Percentiles rank a stretch among this genome's conserved stretches.
phyloP scores from a whole-genome alignment of 2,329 filamentous ascomycete genomes.

The Lecanicillium sp. region DNA sequence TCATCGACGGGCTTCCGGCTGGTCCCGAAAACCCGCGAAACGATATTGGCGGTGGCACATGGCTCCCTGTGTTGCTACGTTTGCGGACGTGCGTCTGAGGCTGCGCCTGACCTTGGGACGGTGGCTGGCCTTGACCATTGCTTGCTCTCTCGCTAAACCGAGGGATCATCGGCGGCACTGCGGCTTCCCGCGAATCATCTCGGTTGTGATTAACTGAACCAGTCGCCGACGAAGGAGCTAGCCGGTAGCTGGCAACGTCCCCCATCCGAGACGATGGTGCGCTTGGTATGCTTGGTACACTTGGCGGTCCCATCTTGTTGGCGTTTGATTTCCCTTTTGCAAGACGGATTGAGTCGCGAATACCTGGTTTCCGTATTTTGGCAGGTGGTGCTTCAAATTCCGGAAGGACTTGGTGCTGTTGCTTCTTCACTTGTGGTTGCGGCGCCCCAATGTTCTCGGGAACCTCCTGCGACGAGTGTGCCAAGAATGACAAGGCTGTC shows the following conservation, averaged over 20 bases:
- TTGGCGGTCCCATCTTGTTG: constrained; percentile 39
- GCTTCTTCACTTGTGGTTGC: constrained; percentile 28
- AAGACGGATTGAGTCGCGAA: constrained; percentile 82
- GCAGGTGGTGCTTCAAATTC: constrained; percentile 41
- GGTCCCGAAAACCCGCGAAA: constrained; percentile 72
- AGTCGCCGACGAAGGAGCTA: constrained; percentile 30
- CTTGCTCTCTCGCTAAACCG: constrained; percentile 55
- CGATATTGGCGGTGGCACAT: constrained; percentile 58
- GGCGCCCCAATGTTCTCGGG: constrained; percentile 60
- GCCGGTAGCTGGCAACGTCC: constrained; percentile 26
- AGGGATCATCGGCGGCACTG: constrained; percentile 64
- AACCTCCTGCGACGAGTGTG: constrained; percentile 75
- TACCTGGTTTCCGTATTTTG: constrained; percentile 45
- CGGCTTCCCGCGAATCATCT: constrained; percentile 49
- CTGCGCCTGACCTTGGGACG: constrained; percentile 18
- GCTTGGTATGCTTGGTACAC: constrained; percentile 37
- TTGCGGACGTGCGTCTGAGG: constrained; percentile 63
- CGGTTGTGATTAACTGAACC: constrained; percentile 30
- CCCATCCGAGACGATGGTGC: constrained; percentile 27
- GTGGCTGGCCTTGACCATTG: constrained; percentile 20
- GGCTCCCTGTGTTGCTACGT: constrained; percentile 79
- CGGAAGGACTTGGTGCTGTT: constrained; percentile 27
- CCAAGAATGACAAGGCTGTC: constrained; percentile 87
- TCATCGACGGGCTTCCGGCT: constrained; percentile 31
- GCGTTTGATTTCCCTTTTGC: constrained; percentile 59